These are phyloP conservation scores for Sophora flavescens DNA, from an alignment of 306 rosid genomes.

Conservation along the genomic window DNA sequence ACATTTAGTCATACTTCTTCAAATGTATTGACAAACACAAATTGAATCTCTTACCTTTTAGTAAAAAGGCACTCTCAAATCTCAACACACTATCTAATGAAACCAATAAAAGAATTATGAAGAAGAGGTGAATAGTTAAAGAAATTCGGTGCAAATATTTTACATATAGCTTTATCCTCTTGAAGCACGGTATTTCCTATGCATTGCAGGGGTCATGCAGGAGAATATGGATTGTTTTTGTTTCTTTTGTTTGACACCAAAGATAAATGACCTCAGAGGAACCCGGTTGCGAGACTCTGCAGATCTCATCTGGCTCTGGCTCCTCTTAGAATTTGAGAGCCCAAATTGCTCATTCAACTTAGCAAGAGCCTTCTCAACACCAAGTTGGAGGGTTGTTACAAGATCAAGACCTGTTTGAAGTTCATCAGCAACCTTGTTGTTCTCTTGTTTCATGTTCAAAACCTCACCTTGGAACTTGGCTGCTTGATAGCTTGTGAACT, in stretches of 20 bases:
- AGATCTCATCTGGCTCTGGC: conserved; percentile 41
- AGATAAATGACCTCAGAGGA: conserved; percentile 81
- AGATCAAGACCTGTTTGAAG: conserved; percentile 80
- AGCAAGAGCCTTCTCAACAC: conserved; percentile 61
- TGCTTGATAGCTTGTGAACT: conserved; percentile 89
- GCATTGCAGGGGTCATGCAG: conserved; percentile 54
- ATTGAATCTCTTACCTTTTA: conserved; percentile 18
- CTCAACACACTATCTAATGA: conserved; percentile 38
- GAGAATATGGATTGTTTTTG: conserved; percentile 77
- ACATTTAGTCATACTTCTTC: conserved; percentile 32
- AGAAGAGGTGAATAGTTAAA: conserved; percentile 12
- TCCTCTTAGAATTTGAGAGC: conserved; percentile 61
- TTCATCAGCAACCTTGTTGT: conserved; percentile 80
- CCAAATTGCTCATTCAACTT: conserved; percentile 71
- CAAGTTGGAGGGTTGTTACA: conserved; percentile 67
- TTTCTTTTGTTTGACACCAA: conserved; percentile 74
- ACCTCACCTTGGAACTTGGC: conserved; percentile 95
- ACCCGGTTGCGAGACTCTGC: conserved; percentile 54
- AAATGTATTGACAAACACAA: conserved; percentile 41
- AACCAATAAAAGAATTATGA: conserved; percentile 31
- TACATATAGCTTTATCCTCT: conserved; percentile 56
- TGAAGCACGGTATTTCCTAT: conserved; percentile 62
- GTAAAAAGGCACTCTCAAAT: conserved; percentile 31
- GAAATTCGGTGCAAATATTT: conserved; percentile 28
- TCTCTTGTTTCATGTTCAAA: conserved; percentile 93